These are phyloP conservation scores for Santalum album DNA, from an alignment of 164 flowering plant species.

Conservation along the genomic window DNA sequence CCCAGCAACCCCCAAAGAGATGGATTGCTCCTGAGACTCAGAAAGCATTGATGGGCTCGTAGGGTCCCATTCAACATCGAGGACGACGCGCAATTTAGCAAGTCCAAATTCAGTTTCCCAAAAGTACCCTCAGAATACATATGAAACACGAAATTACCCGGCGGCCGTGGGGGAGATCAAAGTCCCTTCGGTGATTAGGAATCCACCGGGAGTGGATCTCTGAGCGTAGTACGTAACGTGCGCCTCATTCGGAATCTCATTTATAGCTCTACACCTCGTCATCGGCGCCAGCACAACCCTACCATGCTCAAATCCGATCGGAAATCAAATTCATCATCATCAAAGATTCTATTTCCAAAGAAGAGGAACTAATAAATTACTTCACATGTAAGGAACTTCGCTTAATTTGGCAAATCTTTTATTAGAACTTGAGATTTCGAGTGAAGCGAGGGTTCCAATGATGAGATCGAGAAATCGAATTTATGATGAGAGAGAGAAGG, in stretches of 20 bases:
- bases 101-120: no score
- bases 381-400: no score
- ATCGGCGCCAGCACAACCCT: conserved; percentile 45
- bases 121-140: not conserved
- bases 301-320: conserved; percentile 1
- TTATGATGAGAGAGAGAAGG: not conserved
- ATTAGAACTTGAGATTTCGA: no score
- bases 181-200: conserved; percentile 41
- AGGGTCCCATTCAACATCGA: no score
- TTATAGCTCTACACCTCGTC: conserved; percentile 37
- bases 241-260: conserved; percentile 27
- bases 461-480: not conserved
- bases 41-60: no score
- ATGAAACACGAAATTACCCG: conserved; percentile 45
- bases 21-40: no score
- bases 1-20: no score
- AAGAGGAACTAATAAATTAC: not conserved
- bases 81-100: no score
- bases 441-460: not conserved
- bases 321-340: no score
- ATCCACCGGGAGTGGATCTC: conserved; percentile 33
- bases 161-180: conserved; percentile 27
- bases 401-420: no score
- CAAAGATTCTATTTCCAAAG: no score
- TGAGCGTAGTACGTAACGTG: conserved; percentile 31